These are phyloP conservation scores for Asterella californica DNA, from an alignment of 225 moss, liverwort and hornwort species.

Conservation along the genomic window DNA sequence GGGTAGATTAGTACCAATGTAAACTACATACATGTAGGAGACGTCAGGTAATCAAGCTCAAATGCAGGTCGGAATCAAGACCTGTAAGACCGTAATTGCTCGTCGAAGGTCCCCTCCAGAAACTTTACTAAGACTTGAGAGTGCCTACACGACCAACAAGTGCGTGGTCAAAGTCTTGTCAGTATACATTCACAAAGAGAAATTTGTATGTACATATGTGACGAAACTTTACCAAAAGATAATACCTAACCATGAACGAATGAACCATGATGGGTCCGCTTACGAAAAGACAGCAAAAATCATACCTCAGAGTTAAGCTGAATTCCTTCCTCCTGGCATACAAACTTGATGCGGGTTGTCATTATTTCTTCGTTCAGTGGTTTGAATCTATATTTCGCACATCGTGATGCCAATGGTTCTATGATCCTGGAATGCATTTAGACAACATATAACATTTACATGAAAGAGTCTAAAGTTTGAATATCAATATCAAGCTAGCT, in stretches of 20 bases:
- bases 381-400: constrained; percentile 92
- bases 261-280: too few relatives aligned
- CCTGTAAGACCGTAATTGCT: constrained; percentile 86
- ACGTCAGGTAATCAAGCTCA: neutral
- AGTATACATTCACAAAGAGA: neutral
- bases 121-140: constrained; percentile 71
- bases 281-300: too few relatives aligned
- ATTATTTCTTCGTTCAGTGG: constrained; percentile 85
- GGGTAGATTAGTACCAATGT: neutral
- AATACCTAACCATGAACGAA: neutral
- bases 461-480: neutral
- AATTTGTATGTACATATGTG: neutral
- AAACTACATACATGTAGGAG: neutral
- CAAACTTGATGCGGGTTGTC: constrained; percentile 74
- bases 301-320: constrained; percentile 64
- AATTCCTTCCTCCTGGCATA: constrained; percentile 81
- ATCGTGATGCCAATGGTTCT: constrained; percentile 90
- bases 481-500: neutral
- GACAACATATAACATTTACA: neutral
- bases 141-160: constrained; percentile 37
- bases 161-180: neutral
- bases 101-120: constrained; percentile 93
- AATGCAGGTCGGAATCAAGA: neutral
- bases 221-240: neutral
- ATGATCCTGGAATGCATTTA: constrained; percentile 56